Percentiles rank a stretch among this genome's conserved stretches.
Evolutionary conservation across 139 green algal genomes (phyloP).

Genomic region (Chlorokybus atmophyticus): DNA sequence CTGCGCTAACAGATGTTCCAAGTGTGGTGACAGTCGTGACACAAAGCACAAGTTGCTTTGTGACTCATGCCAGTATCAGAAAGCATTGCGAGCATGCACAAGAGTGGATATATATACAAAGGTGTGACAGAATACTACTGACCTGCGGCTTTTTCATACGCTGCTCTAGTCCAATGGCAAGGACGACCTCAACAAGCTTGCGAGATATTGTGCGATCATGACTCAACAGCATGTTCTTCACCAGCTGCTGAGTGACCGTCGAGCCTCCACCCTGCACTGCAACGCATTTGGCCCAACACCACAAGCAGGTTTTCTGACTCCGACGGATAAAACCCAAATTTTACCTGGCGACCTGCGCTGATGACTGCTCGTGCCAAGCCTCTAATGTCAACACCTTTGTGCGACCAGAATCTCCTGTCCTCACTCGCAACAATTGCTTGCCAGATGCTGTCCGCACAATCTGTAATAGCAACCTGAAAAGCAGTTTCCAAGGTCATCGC

Average conservation of each 20-base stretch:
- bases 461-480: no score
- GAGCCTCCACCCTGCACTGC: constrained; percentile 38
- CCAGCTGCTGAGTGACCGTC: constrained; percentile 47
- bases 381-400: constrained; percentile 35
- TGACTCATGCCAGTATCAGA: no score
- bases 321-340: no score
- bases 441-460: constrained; percentile 29
- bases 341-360: constrained; percentile 26
- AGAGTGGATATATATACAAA: no score
- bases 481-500: no score
- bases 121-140: no score
- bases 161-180: constrained; percentile 35
- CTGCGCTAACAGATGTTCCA: no score
- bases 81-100: no score
- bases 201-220: constrained; percentile 34
- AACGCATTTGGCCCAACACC: no score
- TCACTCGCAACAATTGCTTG: constrained; percentile 39
- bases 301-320: no score
- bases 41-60: no score
- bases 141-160: constrained; percentile 31
- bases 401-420: constrained; percentile 43
- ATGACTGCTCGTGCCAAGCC: constrained; percentile 33
- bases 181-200: constrained; percentile 40
- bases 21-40: no score
- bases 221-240: constrained; percentile 45